Base-by-base conservation (phyloP, 2,329 filamentous ascomycete species). In the Sporothrix brunneoviolacea region DNA sequence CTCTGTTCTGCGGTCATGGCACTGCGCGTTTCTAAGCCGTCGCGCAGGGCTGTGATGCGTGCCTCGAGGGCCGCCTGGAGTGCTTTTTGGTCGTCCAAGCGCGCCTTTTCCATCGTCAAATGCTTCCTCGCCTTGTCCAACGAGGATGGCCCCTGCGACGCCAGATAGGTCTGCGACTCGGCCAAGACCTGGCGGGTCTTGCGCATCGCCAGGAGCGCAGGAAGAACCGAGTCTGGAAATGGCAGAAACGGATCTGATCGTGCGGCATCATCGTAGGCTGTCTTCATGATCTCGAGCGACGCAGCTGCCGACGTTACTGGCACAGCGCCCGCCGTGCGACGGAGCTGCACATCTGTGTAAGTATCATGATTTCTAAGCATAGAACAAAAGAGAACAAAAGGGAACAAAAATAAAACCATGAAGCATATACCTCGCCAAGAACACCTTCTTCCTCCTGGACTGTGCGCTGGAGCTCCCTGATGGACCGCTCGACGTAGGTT, bases 161-260 rank as follows among this genome's bases (percentile, higher is more conserved):
- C 62, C 12, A 88, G 72, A 48, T 82, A 82, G 18, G 70, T 68
- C 57, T 79, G 81, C 16, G 82, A 84, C 57, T 88, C 82, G 53
- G 74, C 65, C 43, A 86, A 77, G 15, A 81, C 82, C 51, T 77
- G 73, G 52, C 83, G 76, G 3, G 84, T 82, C 59, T 78, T 81
- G 46, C 84, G 81, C 48, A 89, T 67, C 6, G 88, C 86, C 36
- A 93, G 64, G 4, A 94, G 71, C 7, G 83, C 80, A 4, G 87
- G 86, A 7, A 93, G 66, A 6, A 83, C 73, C 18, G 88, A 91
- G 44, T 76, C 79, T 9, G 79, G 70, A 21, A 75, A 72, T 3
- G 88, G 87, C 19, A 91, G 69, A 58, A 81, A 80, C 8, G 84
- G 83, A 46, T 82, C 75, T 13, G 76, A 73, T 38, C 76, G 69